Evolutionary conservation across 768 basidiomycete species (phyloP), one percentile per base, ranked within the genome.

Genomic region (Paxillus involutus): DNA sequence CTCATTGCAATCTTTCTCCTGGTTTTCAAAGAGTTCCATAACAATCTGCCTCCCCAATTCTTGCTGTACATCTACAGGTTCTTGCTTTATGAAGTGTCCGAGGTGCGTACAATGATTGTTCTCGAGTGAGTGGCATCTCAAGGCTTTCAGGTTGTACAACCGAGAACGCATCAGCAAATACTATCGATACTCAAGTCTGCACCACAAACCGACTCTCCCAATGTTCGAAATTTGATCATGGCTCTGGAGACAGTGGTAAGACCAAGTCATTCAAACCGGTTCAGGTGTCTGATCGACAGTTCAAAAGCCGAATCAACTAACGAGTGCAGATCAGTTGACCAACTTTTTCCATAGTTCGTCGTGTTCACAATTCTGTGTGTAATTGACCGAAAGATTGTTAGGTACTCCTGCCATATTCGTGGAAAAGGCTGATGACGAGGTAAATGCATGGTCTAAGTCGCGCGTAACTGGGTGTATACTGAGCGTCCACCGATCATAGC

Each of bases 11-110:
- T 90, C 24, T 73, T 91, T 35, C 73, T 84, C 54, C 72, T 86
- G 12, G 72, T 80, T 4, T 88, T 85, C 67, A 85, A 82, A 64
- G 84, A 87, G 58, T 75, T 76, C 53, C 70, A 77, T 41, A 77
- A 76, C 51, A 75, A 75, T 24, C 75, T 89, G 10, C 82, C 88
- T 1, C 65, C 80, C 19, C 58, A 70, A 7, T 91, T 88, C 63
- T 65, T 81, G 13, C 72, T 90, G 17, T 82, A 86, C 60, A 63
- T 89, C 13, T 81, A 85, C 53, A 83, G 88, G 16, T 71, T 87
- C 49, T 73, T 93, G 32, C 70, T 93, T 51, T 77, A 80, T 51
- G 89, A 94, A 69, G 75, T 87, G 4, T 77, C 84, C 13, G 91
- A 94, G 79, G 91, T 81, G 11, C 24, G 62, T 44, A 26, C 48